These are phyloP conservation scores for Microdochium trichocladiopsis DNA, from an alignment of 2,329 filamentous ascomycete species.

Conservation along the genomic window DNA sequence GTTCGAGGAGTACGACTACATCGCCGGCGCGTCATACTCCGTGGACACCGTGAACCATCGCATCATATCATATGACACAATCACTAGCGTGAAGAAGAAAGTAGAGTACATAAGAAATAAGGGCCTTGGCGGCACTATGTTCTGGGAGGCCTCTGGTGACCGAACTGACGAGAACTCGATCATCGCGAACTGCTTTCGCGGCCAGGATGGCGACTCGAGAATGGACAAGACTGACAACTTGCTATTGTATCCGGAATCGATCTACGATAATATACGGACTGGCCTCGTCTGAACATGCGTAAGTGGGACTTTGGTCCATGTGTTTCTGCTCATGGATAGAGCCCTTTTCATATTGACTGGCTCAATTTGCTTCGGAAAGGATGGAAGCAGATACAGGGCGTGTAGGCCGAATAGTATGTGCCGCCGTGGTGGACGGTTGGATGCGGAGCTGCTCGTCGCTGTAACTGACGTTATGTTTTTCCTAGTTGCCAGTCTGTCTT, in stretches of 20 bases:
- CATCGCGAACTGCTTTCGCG: conserved; percentile 38
- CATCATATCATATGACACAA: conserved; percentile 68
- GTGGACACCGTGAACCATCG: conserved; percentile 54
- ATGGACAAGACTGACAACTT: conserved; percentile 41
- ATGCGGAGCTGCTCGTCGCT: too few species aligned
- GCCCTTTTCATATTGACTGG: too few species aligned
- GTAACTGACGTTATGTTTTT: too few species aligned
- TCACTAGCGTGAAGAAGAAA: conserved; percentile 53
- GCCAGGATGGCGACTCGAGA: conserved; percentile 29
- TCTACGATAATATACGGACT: conserved; percentile 16
- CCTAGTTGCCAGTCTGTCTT: too few species aligned
- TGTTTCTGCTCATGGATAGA: too few species aligned
- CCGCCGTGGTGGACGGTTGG: too few species aligned
- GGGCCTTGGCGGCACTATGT: conserved; percentile 72
- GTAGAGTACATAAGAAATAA: conserved; percentile 54
- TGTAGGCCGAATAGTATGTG: too few species aligned
- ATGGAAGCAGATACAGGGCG: too few species aligned
- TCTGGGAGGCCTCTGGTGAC: conserved; percentile 76
- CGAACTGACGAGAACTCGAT: conserved; percentile 51
- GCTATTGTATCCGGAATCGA: conserved; percentile 38
- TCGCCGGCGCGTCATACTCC: conserved; percentile 59
- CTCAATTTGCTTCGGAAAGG: too few species aligned
- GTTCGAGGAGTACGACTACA: conserved; percentile 47
- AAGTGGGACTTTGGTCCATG: too few species aligned
- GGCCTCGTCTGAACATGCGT: too few species aligned